phyloP scores from a whole-genome alignment of 1,139 yeast genomes.

The Scheffersomyces titani region DNA sequence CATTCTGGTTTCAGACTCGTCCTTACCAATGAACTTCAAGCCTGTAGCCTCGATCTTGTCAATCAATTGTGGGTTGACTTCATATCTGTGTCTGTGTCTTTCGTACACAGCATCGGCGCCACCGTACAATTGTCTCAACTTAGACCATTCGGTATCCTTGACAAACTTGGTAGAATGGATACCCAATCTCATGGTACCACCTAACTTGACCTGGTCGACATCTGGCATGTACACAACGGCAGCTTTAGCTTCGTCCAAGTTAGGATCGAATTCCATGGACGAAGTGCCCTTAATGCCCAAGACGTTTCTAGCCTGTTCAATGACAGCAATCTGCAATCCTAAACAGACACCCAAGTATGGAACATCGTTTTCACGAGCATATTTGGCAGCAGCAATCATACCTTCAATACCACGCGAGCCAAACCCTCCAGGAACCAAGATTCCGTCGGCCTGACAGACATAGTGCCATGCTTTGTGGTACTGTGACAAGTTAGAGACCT shows the following conservation, averaged over 20 bases:
- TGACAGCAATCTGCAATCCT: conserved; percentile 96
- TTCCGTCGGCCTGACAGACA: conserved; percentile 94
- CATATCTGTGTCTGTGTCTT: conserved; percentile 99
- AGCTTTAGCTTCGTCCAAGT: conserved; percentile 62
- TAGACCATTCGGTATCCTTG: conserved; percentile 65
- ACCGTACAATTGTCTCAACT: conserved; percentile 80
- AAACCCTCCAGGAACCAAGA: conserved; percentile 97
- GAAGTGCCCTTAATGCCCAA: conserved; percentile 70
- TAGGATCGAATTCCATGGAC: conserved; percentile 81
- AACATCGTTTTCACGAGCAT: conserved; percentile 92
- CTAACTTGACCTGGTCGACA: conserved; percentile 91
- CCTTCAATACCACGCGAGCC: conserved; percentile 98
- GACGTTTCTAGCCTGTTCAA: conserved; percentile 86
- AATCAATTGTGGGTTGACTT: conserved; percentile 86
- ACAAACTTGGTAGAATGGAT: conserved; percentile 86
- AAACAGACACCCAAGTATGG: conserved; percentile 97
- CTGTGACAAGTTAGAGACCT: conserved; percentile 63
- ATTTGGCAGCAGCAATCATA: conserved; percentile 94
- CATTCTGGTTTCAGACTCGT: conserved; percentile 88
- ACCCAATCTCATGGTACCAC: conserved; percentile 99
- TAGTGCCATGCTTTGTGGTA: conserved; percentile 96
- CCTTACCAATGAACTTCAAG: conserved; percentile 87
- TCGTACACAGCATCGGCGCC: conserved; percentile 69
- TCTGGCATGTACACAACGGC: conserved; percentile 98
- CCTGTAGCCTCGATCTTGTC: conserved; percentile 73